phyloP scores from a whole-genome alignment of 2,329 filamentous ascomycete species.

The Aspergillus versicolor region DNA sequence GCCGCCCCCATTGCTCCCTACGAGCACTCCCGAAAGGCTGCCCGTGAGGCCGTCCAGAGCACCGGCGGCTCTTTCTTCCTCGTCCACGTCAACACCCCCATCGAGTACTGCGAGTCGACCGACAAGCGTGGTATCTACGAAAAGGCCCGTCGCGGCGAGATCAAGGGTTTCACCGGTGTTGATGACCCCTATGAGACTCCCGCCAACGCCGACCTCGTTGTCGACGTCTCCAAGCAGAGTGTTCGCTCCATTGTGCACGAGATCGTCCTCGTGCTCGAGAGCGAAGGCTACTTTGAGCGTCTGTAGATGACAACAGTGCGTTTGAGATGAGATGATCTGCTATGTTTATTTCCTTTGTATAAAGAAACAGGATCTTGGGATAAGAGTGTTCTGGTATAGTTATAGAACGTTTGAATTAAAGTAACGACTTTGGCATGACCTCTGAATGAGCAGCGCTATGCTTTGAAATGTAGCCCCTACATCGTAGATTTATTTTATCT shows the following conservation, averaged over 20 bases:
- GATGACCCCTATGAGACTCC: constrained; percentile 95
- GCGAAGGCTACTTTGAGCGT: constrained; percentile 79
- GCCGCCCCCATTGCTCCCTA: constrained; percentile 95
- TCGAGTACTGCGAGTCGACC: constrained; percentile 92
- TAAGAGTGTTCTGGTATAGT: constrained; percentile 10
- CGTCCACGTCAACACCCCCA: constrained; percentile 87
- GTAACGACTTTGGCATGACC: constrained; percentile 23
- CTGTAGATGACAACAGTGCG: constrained; percentile 20
- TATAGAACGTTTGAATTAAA: constrained; percentile 22
- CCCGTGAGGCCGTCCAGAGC: constrained; percentile 75
- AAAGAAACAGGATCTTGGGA: constrained; percentile 16
- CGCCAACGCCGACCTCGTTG: constrained; percentile 75
- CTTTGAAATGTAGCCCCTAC: not conserved
- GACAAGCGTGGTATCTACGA: constrained; percentile 90
- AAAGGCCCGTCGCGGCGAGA: constrained; percentile 79
- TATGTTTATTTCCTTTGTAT: constrained; percentile 16
- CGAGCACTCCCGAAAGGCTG: constrained; percentile 71
- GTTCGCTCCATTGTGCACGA: constrained; percentile 94
- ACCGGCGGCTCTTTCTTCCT: constrained; percentile 87
- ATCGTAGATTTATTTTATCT: too few species aligned
- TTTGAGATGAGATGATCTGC: constrained; percentile 10
- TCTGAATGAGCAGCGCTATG: not conserved
- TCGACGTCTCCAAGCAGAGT: constrained; percentile 81
- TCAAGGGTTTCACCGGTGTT: constrained; percentile 97
- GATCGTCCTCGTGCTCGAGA: constrained; percentile 91